Conservation (phyloP, 208 protist genomes). For the Kentomonas sorsogonicus region DNA sequence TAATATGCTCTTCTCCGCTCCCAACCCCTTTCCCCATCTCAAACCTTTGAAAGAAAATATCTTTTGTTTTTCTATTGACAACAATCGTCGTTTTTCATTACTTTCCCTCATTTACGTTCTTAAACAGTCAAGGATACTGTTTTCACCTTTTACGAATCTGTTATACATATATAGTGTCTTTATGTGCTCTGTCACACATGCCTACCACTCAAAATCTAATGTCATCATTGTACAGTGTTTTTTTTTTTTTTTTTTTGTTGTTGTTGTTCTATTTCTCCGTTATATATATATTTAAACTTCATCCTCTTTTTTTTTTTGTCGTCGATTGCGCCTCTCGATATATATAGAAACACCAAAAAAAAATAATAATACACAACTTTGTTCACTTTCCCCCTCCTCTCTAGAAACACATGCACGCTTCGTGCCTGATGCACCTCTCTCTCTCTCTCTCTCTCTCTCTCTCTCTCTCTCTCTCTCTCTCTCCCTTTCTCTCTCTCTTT, state of each 20-base stretch:
- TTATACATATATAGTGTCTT: too few relatives aligned
- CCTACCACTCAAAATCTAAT: not conserved
- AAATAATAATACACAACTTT: not conserved
- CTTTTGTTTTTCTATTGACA: not conserved
- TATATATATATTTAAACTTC: not conserved
- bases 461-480: conserved; percentile 4
- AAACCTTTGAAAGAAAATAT: too few relatives aligned
- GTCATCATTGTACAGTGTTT: not conserved
- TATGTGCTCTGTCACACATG: too few relatives aligned
- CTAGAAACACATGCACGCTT: too few relatives aligned
- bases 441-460: conserved; percentile 3
- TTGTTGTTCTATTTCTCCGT: not conserved
- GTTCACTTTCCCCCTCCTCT: not conserved
- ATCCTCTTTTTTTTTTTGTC: conserved; percentile 3
- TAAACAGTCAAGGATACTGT: too few relatives aligned
- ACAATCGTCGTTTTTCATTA: not conserved
- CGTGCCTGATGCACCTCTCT: not conserved
- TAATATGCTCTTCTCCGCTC: too few relatives aligned
- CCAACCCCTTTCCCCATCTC: too few relatives aligned
- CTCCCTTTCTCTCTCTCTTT: conserved; percentile 9
- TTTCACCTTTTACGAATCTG: too few relatives aligned
- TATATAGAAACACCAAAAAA: conserved; percentile 1
- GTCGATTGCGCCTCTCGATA: too few relatives aligned
- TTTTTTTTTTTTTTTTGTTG: not conserved
- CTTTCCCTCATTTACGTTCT: not conserved